These are phyloP conservation scores for Durotheca rogersii DNA, from an alignment of 495 filamentous ascomycete species.

Conservation along the genomic window DNA sequence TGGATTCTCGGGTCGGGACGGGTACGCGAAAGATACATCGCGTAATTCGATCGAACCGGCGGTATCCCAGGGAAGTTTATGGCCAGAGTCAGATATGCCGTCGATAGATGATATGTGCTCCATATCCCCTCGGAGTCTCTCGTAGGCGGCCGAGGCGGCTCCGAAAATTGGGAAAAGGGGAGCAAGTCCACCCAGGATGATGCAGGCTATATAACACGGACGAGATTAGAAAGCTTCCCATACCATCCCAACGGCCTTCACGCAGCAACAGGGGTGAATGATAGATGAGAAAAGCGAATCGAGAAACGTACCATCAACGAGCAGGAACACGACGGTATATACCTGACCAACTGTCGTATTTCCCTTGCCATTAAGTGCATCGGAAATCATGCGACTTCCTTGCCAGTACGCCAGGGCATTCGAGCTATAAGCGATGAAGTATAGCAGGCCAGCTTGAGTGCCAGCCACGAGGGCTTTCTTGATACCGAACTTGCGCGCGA, in stretches of 20 bases:
- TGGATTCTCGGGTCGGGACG: slow-evolving; percentile 52
- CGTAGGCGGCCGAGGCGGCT: slow-evolving; percentile 53
- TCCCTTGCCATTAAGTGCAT: slow-evolving; percentile 39
- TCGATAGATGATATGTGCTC: slow-evolving; percentile 50
- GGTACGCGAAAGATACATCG: slow-evolving; percentile 58
- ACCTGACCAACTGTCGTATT: slow-evolving; percentile 53
- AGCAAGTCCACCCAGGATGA: slow-evolving; percentile 61
- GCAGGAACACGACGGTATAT: slow-evolving; percentile 63
- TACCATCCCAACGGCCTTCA: background rate
- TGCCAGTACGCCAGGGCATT: slow-evolving; percentile 69
- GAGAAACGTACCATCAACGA: slow-evolving; percentile 54
- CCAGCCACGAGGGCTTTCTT: slow-evolving; percentile 59
- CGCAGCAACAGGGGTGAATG: too few species aligned
- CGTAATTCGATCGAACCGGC: slow-evolving; percentile 49
- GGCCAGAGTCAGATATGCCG: slow-evolving; percentile 38
- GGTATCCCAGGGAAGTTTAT: slow-evolving; percentile 35
- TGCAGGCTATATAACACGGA: slow-evolving; percentile 48
- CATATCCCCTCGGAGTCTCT: slow-evolving; percentile 53
- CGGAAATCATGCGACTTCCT: slow-evolving; percentile 54
- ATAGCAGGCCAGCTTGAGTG: slow-evolving; percentile 59
- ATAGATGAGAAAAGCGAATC: background rate
- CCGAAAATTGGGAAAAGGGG: slow-evolving; percentile 60
- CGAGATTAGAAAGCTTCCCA: background rate
- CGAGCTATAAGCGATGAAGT: slow-evolving; percentile 62
- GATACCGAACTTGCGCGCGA: slow-evolving; percentile 50